phyloP scores from a whole-genome alignment of 1,139 yeast species.

The Taphrina betulina region DNA sequence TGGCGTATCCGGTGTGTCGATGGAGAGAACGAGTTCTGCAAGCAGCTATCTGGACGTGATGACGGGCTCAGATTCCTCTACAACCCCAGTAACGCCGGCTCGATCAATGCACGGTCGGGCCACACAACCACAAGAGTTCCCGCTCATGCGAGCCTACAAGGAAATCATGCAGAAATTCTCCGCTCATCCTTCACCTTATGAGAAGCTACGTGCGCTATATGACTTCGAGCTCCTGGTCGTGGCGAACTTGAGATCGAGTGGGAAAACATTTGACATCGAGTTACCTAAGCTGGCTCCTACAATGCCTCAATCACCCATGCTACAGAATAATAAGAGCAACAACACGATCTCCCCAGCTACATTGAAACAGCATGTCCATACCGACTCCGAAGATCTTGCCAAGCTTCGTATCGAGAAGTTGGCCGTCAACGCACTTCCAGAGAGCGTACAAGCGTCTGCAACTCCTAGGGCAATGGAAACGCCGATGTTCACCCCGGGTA shows the following conservation, averaged over 20 bases:
- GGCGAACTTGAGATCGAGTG: background rate
- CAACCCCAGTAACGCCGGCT: background rate
- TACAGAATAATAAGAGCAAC: background rate
- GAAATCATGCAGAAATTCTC: conserved; percentile 23
- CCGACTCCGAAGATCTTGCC: background rate
- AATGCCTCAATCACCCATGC: conserved; percentile 12
- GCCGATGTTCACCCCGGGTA: conserved; percentile 3
- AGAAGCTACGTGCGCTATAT: conserved; percentile 24
- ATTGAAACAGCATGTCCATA: background rate
- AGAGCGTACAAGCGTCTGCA: background rate
- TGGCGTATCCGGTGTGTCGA: background rate
- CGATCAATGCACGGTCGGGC: background rate
- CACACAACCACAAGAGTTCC: conserved; percentile 21
- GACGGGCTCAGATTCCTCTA: background rate
- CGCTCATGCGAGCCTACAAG: conserved; percentile 11
- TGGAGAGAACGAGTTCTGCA: conserved; percentile 7
- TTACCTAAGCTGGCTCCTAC: conserved; percentile 1
- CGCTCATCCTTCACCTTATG: conserved; percentile 20
- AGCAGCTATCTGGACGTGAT: conserved; percentile 9
- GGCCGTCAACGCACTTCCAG: background rate
- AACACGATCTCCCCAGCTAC: background rate
- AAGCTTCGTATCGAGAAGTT: conserved; percentile 1
- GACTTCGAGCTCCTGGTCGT: conserved; percentile 22
- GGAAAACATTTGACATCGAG: background rate
- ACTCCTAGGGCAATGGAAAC: background rate